A percentile compares a stretch with the other conserved stretches of the same genome.
Conservation (phyloP, 208 protist species). For the Leishmania amazonensis region DNA sequence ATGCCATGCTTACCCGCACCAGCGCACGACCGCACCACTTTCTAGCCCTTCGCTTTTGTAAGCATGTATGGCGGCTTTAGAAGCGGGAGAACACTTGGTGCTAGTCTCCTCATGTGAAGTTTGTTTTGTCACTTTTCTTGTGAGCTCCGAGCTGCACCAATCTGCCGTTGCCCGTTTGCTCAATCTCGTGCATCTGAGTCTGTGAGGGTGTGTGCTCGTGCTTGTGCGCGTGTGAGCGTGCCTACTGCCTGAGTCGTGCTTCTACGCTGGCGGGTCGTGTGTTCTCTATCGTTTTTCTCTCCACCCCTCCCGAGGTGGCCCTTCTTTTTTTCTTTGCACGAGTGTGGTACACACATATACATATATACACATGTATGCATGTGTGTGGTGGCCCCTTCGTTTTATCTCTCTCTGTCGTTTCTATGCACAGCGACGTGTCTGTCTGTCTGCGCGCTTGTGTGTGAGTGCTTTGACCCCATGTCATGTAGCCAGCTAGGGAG, state of each 20-base stretch:
- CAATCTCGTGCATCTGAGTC: too few relatives aligned
- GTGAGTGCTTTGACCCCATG: not conserved
- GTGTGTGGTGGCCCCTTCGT: not conserved
- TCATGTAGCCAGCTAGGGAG: not conserved
- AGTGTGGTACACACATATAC: not conserved
- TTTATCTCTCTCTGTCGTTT: not conserved
- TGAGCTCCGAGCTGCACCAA: too few relatives aligned
- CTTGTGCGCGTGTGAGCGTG: too few relatives aligned
- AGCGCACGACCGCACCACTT: not conserved
- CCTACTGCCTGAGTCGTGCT: too few relatives aligned
- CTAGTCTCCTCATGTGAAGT: too few relatives aligned
- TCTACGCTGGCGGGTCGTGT: too few relatives aligned
- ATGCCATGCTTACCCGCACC: not conserved
- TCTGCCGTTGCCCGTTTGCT: too few relatives aligned
- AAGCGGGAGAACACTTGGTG: too few relatives aligned
- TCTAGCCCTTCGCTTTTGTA: not conserved
- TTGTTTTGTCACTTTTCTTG: too few relatives aligned
- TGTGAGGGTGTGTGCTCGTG: too few relatives aligned
- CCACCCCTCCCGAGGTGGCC: not conserved
- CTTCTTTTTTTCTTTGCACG: not conserved
- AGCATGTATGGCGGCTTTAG: not conserved
- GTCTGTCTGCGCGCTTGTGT: not conserved
- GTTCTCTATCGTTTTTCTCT: not conserved
- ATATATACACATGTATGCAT: not conserved
- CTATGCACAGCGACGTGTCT: not conserved